phyloP scores from a whole-genome alignment of 371 early-diverging fungal species.

The Circinella minor region DNA sequence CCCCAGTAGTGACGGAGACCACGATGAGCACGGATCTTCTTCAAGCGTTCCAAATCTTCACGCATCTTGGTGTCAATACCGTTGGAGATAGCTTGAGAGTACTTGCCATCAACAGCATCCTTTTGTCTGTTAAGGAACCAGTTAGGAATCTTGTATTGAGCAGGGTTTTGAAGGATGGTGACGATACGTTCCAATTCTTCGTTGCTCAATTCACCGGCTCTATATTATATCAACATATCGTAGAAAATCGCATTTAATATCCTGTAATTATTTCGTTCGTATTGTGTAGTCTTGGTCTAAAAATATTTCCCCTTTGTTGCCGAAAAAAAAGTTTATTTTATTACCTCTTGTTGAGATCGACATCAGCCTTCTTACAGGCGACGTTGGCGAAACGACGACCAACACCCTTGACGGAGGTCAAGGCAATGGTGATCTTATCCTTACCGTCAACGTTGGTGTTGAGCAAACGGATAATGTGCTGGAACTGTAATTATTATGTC shows the following conservation, averaged over 20 bases:
- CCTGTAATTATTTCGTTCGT: too few species aligned
- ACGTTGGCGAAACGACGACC: conserved; percentile 98
- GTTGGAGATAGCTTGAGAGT: conserved; percentile 94
- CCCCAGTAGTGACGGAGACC: conserved; percentile 98
- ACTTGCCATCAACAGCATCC: conserved; percentile 94
- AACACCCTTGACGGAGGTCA: conserved; percentile 98
- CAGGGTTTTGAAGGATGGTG: conserved; percentile 91
- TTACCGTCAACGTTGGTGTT: conserved; percentile 99
- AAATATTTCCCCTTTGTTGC: too few species aligned
- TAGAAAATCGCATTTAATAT: too few species aligned
- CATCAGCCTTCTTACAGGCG: conserved; percentile 98
- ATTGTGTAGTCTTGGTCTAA: too few species aligned
- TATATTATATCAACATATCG: conserved; percentile 21
- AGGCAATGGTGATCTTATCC: conserved; percentile 93
- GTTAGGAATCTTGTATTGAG: conserved; percentile 96
- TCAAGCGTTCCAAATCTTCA: conserved; percentile 96
- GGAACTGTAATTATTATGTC: conserved; percentile 65
- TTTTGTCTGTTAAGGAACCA: conserved; percentile 99
- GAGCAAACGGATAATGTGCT: conserved; percentile 99
- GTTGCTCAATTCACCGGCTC: conserved; percentile 96
- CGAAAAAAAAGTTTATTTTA: conserved; percentile 35
- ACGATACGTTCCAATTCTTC: conserved; percentile 93
- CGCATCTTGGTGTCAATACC: conserved; percentile 94
- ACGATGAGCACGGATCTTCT: conserved; percentile 95
- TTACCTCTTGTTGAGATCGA: conserved; percentile 93